phyloP scores from a whole-genome alignment of 257 asterid species.

The Lantana camara region DNA sequence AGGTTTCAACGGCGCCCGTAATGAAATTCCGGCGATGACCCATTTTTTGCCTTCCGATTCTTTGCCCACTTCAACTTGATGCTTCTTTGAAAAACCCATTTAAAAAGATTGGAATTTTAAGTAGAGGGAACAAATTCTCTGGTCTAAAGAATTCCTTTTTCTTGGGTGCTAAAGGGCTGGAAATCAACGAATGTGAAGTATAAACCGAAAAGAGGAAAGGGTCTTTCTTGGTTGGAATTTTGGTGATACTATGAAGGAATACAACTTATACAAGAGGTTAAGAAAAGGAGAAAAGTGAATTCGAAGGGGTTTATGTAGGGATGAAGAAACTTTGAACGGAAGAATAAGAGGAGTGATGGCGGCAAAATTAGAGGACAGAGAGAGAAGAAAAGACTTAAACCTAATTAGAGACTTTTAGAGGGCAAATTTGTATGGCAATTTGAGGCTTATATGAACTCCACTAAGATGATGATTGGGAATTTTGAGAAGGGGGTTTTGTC shows the following conservation, averaged over 20 bases:
- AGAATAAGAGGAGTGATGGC: slow-evolving; percentile 35
- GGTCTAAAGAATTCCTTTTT: slow-evolving; percentile 7
- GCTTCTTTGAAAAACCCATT: slow-evolving; percentile 73
- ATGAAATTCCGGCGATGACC: slow-evolving; percentile 65
- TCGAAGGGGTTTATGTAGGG: slow-evolving; percentile 21
- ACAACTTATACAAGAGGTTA: background rate
- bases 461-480: slow-evolving; percentile 34
- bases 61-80: slow-evolving; percentile 45
- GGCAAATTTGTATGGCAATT: slow-evolving; percentile 13
- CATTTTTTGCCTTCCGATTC: slow-evolving; percentile 61
- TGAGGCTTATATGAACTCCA: slow-evolving; percentile 20
- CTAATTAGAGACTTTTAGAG: slow-evolving; percentile 23
- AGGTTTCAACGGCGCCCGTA: slow-evolving; percentile 61
- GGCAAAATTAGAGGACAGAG: slow-evolving; percentile 44
- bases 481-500: slow-evolving; percentile 16
- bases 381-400: slow-evolving; percentile 2
- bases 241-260: background rate
- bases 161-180: background rate
- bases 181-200: slow-evolving; percentile 33
- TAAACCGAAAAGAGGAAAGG: slow-evolving; percentile 47
- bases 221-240: slow-evolving; percentile 20
- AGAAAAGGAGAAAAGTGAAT: background rate
- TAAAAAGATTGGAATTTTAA: background rate
- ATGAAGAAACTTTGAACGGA: slow-evolving; percentile 18
- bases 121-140: slow-evolving; percentile 19